Base-by-base conservation (phyloP, 1,284 basidiomycete genomes). In the Cystobasidium slooffiae region DNA sequence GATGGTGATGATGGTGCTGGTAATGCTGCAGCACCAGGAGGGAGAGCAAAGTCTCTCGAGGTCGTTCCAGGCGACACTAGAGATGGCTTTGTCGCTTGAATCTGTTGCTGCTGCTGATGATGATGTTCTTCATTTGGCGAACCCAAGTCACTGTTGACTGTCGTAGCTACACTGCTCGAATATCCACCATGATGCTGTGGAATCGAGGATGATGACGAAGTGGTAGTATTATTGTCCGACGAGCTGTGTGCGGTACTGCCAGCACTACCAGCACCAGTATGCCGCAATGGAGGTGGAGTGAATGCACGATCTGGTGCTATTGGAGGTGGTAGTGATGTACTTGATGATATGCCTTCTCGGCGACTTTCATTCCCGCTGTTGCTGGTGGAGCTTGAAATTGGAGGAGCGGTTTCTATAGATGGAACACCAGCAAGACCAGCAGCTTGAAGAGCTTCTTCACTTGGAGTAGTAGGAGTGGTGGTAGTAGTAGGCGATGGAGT, bases 131-230 rank as follows among this genome's bases (percentile, higher is more conserved):
- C 37, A 46, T 24, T 22, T 39, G 61, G n/a, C 61, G 37, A 12
- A 18, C 31, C 43, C 20, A 46, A 18, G 61, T 46, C 43, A 63
- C 43, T 46, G 20, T 20, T 44, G 8, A 24, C 47, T 63, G 61
- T 49, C 24, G 61, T 41, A 31, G 22, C 10, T 18, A 41, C 20
- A 20, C 16, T 47, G 59, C 59, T 44, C 31, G 31, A 31, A 31
- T 31, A 31, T 31, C 31, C 31, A 14, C 16, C 43, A 18, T 16
- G 6, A 44, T 41, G 43, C 1, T 63, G 61, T 37, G 61, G 61
- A n/a, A 63, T 49, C 61, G 61, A 63, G 22, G 64, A 66, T n/a
- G 64, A 66, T 52, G 64, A 51, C 41, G 64, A 66, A 37, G 47
- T 52, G 31, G 49, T 47, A 18, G 49, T 47, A 43, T 31, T 47